Conservation (phyloP, 2,329 filamentous ascomycete species). For the Lasiodiplodia hormozganensis region DNA sequence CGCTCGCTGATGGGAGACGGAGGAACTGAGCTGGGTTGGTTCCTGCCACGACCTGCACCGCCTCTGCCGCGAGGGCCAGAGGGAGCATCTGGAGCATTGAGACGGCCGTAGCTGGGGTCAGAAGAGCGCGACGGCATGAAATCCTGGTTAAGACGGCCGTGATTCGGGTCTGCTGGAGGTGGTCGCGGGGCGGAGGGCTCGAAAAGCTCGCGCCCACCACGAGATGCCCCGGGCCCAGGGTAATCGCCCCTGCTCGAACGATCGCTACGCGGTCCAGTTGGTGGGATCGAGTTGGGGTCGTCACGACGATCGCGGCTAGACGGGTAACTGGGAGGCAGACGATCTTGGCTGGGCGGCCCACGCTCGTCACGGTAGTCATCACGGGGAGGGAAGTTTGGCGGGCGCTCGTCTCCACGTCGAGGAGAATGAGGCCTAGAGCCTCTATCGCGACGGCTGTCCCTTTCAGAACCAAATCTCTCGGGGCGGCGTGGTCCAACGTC, state of each 20-base stretch:
- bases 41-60: constrained; percentile 45
- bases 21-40: constrained; percentile 24
- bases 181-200: constrained; percentile 44
- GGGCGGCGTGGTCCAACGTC: constrained; percentile 37
- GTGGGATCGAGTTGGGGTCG: constrained; percentile 52
- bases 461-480: constrained; percentile 38
- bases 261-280: constrained; percentile 59
- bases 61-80: constrained; percentile 60
- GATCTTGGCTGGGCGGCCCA: constrained; percentile 36
- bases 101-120: constrained; percentile 57
- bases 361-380: constrained; percentile 44
- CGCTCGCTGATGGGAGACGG: constrained; percentile 28
- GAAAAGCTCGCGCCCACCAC: constrained; percentile 49
- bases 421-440: constrained; percentile 41
- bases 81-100: constrained; percentile 57
- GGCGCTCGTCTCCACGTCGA: constrained; percentile 38
- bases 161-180: constrained; percentile 49
- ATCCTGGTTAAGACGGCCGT: constrained; percentile 56
- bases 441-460: constrained; percentile 41
- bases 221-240: constrained; percentile 31
- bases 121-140: constrained; percentile 45
- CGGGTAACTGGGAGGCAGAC: constrained; percentile 34
- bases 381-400: constrained; percentile 37
- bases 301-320: constrained; percentile 49
- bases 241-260: constrained; percentile 44